Evolutionary conservation across 2,329 filamentous ascomycete genomes (phyloP).

Genomic region (Botrytis pseudocinerea): DNA sequence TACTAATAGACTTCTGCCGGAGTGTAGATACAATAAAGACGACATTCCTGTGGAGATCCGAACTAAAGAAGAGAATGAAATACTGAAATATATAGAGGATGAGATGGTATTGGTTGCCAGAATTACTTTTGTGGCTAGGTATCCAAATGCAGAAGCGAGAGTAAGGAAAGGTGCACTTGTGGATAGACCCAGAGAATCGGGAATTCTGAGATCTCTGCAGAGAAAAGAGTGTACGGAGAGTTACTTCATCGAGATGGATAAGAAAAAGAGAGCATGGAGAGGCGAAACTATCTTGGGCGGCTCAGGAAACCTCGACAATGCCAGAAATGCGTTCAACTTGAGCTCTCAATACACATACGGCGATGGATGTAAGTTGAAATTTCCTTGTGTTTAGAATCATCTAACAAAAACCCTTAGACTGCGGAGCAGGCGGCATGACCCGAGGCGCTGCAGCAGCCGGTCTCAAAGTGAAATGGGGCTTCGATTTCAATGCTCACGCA

Average conservation of each 20-base stretch:
- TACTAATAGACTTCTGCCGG: conserved; percentile 56
- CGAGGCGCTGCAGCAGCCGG: conserved; percentile 62
- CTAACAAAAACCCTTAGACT: conserved; percentile 43
- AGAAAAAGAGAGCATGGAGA: conserved; percentile 21
- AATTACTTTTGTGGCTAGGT: conserved; percentile 18
- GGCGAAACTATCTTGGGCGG: conserved; percentile 24
- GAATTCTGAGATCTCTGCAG: conserved; percentile 1
- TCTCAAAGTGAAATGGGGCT: conserved; percentile 56
- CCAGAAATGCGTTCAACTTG: background rate
- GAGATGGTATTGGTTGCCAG: conserved; percentile 23
- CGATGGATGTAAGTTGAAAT: conserved; percentile 30
- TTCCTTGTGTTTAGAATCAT: background rate
- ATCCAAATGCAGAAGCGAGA: conserved; percentile 7
- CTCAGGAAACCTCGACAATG: conserved; percentile 2
- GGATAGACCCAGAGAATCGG: conserved; percentile 5
- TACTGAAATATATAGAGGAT: conserved; percentile 6
- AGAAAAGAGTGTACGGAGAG: background rate
- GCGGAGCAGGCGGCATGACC: conserved; percentile 70
- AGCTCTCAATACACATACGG: conserved; percentile 29
- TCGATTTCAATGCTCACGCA: conserved; percentile 55
- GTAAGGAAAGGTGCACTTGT: background rate
- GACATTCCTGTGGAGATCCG: conserved; percentile 25
- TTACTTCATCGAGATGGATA: background rate
- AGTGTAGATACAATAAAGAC: conserved; percentile 26
- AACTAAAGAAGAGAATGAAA: background rate